Base-by-base conservation (phyloP, 202 grass and related monocot species). In the Sporobolus alterniflorus region DNA sequence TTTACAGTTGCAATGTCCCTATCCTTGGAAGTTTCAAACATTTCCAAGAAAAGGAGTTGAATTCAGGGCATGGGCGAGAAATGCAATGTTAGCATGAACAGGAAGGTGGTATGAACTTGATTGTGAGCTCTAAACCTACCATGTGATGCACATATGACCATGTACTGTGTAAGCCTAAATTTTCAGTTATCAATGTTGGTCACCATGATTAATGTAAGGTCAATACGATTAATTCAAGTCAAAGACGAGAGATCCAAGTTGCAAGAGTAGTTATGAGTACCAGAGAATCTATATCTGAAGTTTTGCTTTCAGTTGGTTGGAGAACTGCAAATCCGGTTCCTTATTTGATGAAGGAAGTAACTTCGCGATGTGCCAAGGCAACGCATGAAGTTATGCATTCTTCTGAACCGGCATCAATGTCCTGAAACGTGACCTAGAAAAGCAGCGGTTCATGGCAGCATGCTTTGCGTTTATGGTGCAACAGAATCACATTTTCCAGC, bases 311-410 rank as follows among this genome's bases (percentile, higher is more conserved):
- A 57, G 76, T 74, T 74, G 50, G 62, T 81, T 81, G 51, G 77
- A 1, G 61, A 86, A 22, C 60, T 3, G 67, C 30, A 43, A 73
- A 73, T 18, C 25, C 39, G 83, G 83, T 40, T 72, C 15, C 46
- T 81, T n/a, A n/a, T 55, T 31, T 67, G 4, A 82, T 76, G 55
- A 79, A 31, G 80, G 40, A 79, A 82, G 42, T 73, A 77, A 77
- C 72, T 24, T 18, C 34, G 11, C 48, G 9, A 34, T 21, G 48
- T 75, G 69, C 77, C 31, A 82, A 32, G 7, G 77, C 71, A 89
- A 77, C 39, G 39, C 39, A 60, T 46, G 33, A 80, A 70, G 76
- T 50, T 75, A 80, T 40, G 65, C 49, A 25, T 67, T 16, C 13
- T 67, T 16, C 13, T n/a, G 64, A 33, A 10, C 32, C 3, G 28